Conservation (phyloP, 2,329 filamentous ascomycete species). For the Hypomyces rosellus region DNA sequence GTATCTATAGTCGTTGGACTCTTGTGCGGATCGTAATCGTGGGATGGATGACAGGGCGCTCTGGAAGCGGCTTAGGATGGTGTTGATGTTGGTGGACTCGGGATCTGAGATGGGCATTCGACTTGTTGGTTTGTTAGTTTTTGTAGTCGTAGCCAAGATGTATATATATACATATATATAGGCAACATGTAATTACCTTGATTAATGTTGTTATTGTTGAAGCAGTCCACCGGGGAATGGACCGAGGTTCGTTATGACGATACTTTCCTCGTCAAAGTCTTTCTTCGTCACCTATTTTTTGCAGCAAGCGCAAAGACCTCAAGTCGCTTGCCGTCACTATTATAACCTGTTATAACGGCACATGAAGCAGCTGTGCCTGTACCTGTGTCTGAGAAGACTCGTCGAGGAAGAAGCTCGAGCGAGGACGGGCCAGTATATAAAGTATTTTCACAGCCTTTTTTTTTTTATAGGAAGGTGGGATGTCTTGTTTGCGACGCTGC, state of each 20-base stretch:
- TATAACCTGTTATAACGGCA: constrained; percentile 35
- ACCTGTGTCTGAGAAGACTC: constrained; percentile 25
- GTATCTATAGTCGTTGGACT: constrained; percentile 1
- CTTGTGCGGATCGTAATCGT: neutral
- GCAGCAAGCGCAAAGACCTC: constrained; percentile 61
- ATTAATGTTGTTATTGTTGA: neutral
- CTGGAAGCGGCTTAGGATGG: neutral
- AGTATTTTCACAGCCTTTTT: too few relatives aligned
- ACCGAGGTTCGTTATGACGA: neutral
- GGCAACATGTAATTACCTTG: neutral
- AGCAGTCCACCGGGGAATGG: too few relatives aligned
- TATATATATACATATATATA: too few relatives aligned
- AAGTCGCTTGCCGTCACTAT: constrained; percentile 53
- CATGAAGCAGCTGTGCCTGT: constrained; percentile 29
- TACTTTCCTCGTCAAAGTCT: constrained; percentile 37
- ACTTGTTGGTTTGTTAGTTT: neutral
- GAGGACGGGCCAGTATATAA: constrained; percentile 1
- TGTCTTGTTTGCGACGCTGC: too few relatives aligned
- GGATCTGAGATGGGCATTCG: constrained; percentile 5
- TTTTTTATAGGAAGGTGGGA: too few relatives aligned
- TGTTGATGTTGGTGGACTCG: constrained; percentile 10
- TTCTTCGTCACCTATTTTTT: constrained; percentile 42
- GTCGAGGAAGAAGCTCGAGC: constrained; percentile 5
- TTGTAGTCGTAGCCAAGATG: neutral
- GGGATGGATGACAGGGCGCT: neutral